A percentile compares a stretch with the other conserved stretches of the same genome.
Conservation (phyloP, 2,329 filamentous ascomycete genomes). For the Aotearoamyces nothofagi region DNA sequence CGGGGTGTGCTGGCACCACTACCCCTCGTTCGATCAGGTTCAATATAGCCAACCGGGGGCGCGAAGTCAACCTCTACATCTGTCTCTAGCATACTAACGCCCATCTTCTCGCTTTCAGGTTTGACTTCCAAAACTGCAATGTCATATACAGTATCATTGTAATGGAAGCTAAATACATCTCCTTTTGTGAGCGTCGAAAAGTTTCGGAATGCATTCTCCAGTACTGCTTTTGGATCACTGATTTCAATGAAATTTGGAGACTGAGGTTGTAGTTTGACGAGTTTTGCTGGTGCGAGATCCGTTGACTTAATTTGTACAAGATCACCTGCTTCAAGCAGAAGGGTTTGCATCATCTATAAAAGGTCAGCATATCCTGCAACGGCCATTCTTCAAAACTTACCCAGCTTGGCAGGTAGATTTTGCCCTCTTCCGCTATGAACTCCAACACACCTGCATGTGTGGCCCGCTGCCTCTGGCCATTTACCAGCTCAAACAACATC, state of each 20-base stretch:
- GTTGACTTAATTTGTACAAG: constrained; percentile 92
- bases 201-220: constrained; percentile 91
- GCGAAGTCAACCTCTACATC: constrained; percentile 96
- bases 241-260: constrained; percentile 90
- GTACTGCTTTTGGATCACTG: constrained; percentile 88
- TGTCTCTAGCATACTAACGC: constrained; percentile 89
- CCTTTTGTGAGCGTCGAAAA: constrained; percentile 89
- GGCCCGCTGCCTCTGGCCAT: constrained; percentile 63
- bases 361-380: no score
- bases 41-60: constrained; percentile 83
- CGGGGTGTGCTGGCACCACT: constrained; percentile 82
- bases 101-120: constrained; percentile 66
- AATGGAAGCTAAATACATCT: constrained; percentile 90
- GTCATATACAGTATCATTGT: constrained; percentile 88
- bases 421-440: constrained; percentile 93
- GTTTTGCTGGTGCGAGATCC: constrained; percentile 73
- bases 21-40: constrained; percentile 47
- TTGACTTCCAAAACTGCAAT: constrained; percentile 91
- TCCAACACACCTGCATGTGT: constrained; percentile 93
- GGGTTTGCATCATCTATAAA: constrained; percentile 76
- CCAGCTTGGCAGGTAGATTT: constrained; percentile 94
- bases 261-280: constrained; percentile 95
- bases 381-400: no score
- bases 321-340: constrained; percentile 80
- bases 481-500: constrained; percentile 90